Conservation (phyloP, 163 green algal genomes). For the Coccomyxa subellipsoidea region DNA sequence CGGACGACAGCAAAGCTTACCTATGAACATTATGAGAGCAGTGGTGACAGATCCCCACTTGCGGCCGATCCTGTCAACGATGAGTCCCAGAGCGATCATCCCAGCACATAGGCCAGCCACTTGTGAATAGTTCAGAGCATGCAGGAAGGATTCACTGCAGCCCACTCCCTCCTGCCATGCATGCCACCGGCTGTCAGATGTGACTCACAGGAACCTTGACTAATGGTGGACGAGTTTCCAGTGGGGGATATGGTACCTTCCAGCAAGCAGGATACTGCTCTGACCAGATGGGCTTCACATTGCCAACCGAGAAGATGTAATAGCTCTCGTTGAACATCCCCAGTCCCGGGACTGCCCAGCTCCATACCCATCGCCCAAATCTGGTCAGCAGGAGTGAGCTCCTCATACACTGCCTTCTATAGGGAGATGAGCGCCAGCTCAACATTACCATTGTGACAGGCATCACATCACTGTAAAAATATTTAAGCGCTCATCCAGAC, state of each 20-base stretch:
- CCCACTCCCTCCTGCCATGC: conserved; percentile 8
- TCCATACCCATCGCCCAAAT: neutral
- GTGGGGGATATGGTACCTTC: no score
- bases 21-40: conserved; percentile 58
- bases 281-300: conserved; percentile 44
- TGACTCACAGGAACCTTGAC: no score
- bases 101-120: conserved; percentile 49
- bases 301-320: conserved; percentile 55
- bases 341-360: conserved; percentile 17
- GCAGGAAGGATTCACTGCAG: conserved; percentile 18
- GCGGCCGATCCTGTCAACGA: conserved; percentile 60
- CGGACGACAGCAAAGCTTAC: conserved; percentile 11
- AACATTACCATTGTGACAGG: no score
- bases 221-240: no score
- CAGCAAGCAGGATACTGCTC: conserved; percentile 39
- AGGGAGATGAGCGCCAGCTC: neutral
- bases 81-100: conserved; percentile 58
- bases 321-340: conserved; percentile 50
- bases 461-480: no score
- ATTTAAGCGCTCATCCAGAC: no score
- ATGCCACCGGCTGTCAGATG: neutral
- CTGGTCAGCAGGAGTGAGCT: neutral
- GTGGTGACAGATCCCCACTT: conserved; percentile 60
- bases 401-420: neutral
- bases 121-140: conserved; percentile 30